A percentile compares a stretch with the other conserved stretches of the same genome.
Conservation (phyloP, 2,329 filamentous ascomycete genomes). For the Ramichloridium luteum region DNA sequence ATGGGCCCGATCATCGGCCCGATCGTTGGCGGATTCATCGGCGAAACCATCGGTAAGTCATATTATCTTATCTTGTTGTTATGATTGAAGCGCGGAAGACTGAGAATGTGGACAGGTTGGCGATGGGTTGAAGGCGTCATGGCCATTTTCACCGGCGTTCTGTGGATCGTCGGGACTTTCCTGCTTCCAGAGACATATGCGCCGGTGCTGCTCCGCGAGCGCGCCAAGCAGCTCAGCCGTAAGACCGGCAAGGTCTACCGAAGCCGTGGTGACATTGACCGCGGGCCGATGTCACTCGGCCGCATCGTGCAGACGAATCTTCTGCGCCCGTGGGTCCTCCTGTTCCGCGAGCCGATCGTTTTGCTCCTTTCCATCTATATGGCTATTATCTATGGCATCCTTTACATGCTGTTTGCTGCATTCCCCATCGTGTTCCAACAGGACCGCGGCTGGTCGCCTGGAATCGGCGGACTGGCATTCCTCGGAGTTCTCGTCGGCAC, state of each 20-base stretch:
- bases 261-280: background rate
- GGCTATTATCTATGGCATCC: slow-evolving; percentile 40
- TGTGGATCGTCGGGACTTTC: slow-evolving; percentile 41
- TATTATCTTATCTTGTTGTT: no score
- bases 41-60: slow-evolving; percentile 36
- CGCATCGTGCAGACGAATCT: slow-evolving; percentile 34
- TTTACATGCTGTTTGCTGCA: slow-evolving; percentile 34
- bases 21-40: slow-evolving; percentile 51
- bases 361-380: slow-evolving; percentile 51
- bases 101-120: slow-evolving; percentile 41
- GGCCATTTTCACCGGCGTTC: slow-evolving; percentile 47
- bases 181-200: slow-evolving; percentile 47
- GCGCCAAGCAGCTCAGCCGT: slow-evolving; percentile 37
- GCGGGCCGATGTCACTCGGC: slow-evolving; percentile 27
- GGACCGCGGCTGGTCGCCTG: slow-evolving; percentile 43
- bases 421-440: slow-evolving; percentile 48
- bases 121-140: slow-evolving; percentile 53
- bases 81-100: background rate
- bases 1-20: slow-evolving; percentile 51
- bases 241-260: slow-evolving; percentile 1
- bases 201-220: slow-evolving; percentile 40
- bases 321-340: slow-evolving; percentile 51
- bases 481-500: slow-evolving; percentile 55
- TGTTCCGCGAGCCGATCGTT: slow-evolving; percentile 57
- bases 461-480: slow-evolving; percentile 50